These are phyloP conservation scores for Chloris gayana DNA, from an alignment of 176 grass and related monocot species.

Conservation along the genomic window DNA sequence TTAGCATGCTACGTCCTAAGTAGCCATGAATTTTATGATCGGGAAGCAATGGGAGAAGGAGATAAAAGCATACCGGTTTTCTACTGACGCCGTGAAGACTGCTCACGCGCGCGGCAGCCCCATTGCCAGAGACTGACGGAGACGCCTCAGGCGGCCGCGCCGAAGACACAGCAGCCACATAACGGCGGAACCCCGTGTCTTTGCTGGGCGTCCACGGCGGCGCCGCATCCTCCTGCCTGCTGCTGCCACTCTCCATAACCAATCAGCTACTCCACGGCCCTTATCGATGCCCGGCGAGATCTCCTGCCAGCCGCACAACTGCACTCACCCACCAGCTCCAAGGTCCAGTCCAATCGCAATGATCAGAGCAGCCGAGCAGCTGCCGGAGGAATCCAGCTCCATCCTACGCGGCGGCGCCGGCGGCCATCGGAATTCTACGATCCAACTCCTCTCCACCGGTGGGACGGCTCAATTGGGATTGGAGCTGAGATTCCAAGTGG, in stretches of 20 bases:
- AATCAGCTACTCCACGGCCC: conserved; percentile 12
- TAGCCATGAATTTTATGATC: not conserved
- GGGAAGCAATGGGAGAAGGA: conserved; percentile 8
- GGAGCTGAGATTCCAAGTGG: not conserved
- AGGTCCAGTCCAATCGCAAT: conserved; percentile 13
- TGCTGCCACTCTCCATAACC: conserved; percentile 24
- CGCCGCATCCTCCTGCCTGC: conserved; percentile 27
- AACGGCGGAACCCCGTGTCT: conserved; percentile 49
- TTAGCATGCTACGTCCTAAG: not conserved
- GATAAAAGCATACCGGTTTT: conserved; percentile 59
- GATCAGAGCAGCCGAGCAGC: conserved; percentile 54
- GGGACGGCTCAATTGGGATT: not conserved
- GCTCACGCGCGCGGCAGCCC: conserved; percentile 40
- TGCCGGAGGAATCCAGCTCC: conserved; percentile 63
- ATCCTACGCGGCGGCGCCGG: conserved; percentile 48
- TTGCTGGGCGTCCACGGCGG: conserved; percentile 52
- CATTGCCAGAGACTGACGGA: conserved; percentile 34
- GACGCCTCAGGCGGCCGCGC: not conserved
- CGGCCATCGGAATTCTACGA: conserved; percentile 38
- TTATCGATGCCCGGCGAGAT: conserved; percentile 15
- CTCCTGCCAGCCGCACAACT: conserved; percentile 19
- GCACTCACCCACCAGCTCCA: conserved; percentile 7
- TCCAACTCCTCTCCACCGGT: conserved; percentile 32
- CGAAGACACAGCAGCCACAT: not conserved
- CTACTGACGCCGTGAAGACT: conserved; percentile 48